phyloP scores from a whole-genome alignment of 2,329 filamentous ascomycete species.

The Fusarium odoratissimum region DNA sequence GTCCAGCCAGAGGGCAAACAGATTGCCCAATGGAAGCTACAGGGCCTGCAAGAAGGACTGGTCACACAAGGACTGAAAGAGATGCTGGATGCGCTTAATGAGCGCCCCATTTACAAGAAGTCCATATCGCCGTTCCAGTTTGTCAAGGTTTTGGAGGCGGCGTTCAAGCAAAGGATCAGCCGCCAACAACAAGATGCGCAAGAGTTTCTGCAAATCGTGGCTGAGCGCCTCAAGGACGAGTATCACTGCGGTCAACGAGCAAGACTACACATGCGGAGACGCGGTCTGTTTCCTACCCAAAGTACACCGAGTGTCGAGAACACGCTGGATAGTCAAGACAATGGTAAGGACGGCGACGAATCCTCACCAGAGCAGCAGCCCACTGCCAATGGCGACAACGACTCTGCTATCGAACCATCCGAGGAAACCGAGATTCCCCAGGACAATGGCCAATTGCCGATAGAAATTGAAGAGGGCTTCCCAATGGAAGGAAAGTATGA shows the following conservation, averaged over 20 bases:
- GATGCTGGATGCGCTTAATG: constrained; percentile 91
- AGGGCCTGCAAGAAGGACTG: constrained; percentile 79
- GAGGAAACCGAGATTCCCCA: constrained; percentile 37
- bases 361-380: constrained; percentile 23
- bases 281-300: constrained; percentile 36
- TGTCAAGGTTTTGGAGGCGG: constrained; percentile 82
- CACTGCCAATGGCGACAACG: constrained; percentile 15
- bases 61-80: constrained; percentile 92
- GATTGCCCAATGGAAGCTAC: constrained; percentile 69
- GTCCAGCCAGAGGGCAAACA: constrained; percentile 60
- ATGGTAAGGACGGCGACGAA: constrained; percentile 25
- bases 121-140: constrained; percentile 90
- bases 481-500: constrained; percentile 92
- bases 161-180: constrained; percentile 91
- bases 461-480: constrained; percentile 76
- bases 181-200: constrained; percentile 97
- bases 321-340: constrained; percentile 37
- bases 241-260: constrained; percentile 87
- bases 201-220: constrained; percentile 94
- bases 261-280: constrained; percentile 65
- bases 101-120: constrained; percentile 92
- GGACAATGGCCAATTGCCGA: constrained; percentile 42
- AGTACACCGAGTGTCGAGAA: constrained; percentile 21
- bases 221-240: constrained; percentile 92
- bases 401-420: constrained; percentile 41